Conservation (phyloP, 768 basidiomycete species). For the Thelephora aurantiotincta region DNA sequence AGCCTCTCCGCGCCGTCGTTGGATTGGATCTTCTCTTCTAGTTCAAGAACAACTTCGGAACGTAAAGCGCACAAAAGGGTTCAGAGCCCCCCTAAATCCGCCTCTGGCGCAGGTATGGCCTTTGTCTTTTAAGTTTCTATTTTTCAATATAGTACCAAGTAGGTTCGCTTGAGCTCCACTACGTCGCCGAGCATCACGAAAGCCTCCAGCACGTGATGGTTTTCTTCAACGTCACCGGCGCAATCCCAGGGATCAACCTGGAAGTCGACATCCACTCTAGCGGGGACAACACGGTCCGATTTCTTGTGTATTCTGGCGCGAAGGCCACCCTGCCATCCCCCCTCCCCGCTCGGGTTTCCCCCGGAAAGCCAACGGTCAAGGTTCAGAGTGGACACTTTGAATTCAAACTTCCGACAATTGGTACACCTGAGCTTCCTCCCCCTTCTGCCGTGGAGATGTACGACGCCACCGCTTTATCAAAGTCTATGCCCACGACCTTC, state of each 20-base stretch:
- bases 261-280: conserved; percentile 54
- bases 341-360: conserved; percentile 38
- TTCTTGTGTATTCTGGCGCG: conserved; percentile 48
- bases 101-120: neutral
- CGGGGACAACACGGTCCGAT: conserved; percentile 31
- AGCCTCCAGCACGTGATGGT: conserved; percentile 69
- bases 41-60: conserved; percentile 8
- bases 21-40: conserved; percentile 15
- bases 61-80: neutral
- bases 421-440: conserved; percentile 7
- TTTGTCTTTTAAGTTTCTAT: neutral
- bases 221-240: conserved; percentile 46
- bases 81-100: neutral
- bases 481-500: conserved; percentile 46
- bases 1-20: conserved; percentile 23
- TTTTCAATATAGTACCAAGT: neutral
- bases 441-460: conserved; percentile 28
- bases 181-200: conserved; percentile 73
- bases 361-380: conserved; percentile 48
- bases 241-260: conserved; percentile 33
- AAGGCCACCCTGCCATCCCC: conserved; percentile 31
- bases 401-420: conserved; percentile 42
- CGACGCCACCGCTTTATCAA: conserved; percentile 51
- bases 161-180: conserved; percentile 28
- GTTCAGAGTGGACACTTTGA: conserved; percentile 53